Evolutionary conservation across 139 green algal species (phyloP), one percentile per base, ranked within the genome.

Genomic region (Chlamydomonas asymmetrica): DNA sequence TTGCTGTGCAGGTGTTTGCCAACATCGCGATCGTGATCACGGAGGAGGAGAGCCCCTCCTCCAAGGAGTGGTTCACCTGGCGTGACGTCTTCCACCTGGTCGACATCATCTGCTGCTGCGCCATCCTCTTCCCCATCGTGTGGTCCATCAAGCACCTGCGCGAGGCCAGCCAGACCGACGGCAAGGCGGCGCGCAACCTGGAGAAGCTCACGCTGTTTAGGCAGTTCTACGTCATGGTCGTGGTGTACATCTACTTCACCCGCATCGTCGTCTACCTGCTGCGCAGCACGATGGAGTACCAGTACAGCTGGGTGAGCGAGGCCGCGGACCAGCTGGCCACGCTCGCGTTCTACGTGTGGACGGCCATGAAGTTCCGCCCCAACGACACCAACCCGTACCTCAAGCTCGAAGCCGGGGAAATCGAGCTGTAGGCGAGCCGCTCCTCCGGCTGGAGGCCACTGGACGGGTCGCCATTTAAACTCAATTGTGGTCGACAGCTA

Each of bases 231-330:
- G 85, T 98, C 71, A 86, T 85, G 76, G 87, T 97, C 23, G 90
- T 97, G 57, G 83, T 91, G 38, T 99, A 98, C 86, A 97, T 98
- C 71, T 99, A 98, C 89, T 97, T 98, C 85, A 99, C 94, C 8
- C 86, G 95, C 67, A 98, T 99, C 73, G 88, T 99, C n/a, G 96
- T 98, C 29, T 98, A 96, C 87, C 75, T 98, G 71, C 83, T 99
- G 62, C 64, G 90, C 65, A 88, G 70, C 29, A 96, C 90, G 9
- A 81, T 91, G 76, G 83, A 84, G 31, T 95, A 91, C 75, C 52
- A 94, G 62, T 91, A 93, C 76, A 82, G 87, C 2, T 98, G 93
- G 93, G 38, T 94, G 9, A 81, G 79, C 16, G 79, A 88, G 35
- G 80, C 87, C 1, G 91, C 89, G 22, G 75, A 84, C 16, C 88